These are phyloP conservation scores for Amanita muscaria DNA, from an alignment of 768 basidiomycete species.

Conservation along the genomic window DNA sequence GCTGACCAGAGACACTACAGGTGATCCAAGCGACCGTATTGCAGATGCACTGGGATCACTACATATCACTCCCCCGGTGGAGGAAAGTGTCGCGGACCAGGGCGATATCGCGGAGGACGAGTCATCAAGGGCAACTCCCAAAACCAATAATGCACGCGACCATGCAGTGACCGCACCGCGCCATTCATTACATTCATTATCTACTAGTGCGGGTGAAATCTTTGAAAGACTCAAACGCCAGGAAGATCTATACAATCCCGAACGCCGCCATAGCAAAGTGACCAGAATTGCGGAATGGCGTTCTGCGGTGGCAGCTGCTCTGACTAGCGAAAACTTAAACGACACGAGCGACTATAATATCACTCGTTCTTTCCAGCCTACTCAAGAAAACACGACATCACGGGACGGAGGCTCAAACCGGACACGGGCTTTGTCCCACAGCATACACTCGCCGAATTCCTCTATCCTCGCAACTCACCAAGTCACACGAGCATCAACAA, in stretches of 20 bases:
- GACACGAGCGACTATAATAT: not conserved
- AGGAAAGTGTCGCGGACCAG: not conserved
- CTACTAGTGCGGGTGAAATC: slow-evolving; percentile 5
- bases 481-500: slow-evolving; percentile 1
- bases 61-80: slow-evolving; percentile 23
- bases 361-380: not conserved
- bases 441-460: slow-evolving; percentile 7
- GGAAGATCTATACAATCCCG: not conserved
- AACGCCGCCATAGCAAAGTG: not conserved
- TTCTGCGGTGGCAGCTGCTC: slow-evolving; percentile 1
- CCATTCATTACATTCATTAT: slow-evolving; percentile 5
- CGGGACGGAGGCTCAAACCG: not conserved
- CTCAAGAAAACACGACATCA: not conserved
- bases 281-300: slow-evolving; percentile 7
- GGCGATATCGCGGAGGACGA: slow-evolving; percentile 1
- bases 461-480: slow-evolving; percentile 10
- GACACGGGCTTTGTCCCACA: not conserved
- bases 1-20: not conserved
- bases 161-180: not conserved
- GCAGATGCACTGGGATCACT: slow-evolving; percentile 39
- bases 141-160: not conserved
- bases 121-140: not conserved
- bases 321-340: not conserved
- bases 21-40: slow-evolving; percentile 14
- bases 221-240: slow-evolving; percentile 5